Percentiles rank a stretch among this genome's conserved stretches.
Evolutionary conservation across 306 rosid species (phyloP).

Genomic region (Prunus campanulata): DNA sequence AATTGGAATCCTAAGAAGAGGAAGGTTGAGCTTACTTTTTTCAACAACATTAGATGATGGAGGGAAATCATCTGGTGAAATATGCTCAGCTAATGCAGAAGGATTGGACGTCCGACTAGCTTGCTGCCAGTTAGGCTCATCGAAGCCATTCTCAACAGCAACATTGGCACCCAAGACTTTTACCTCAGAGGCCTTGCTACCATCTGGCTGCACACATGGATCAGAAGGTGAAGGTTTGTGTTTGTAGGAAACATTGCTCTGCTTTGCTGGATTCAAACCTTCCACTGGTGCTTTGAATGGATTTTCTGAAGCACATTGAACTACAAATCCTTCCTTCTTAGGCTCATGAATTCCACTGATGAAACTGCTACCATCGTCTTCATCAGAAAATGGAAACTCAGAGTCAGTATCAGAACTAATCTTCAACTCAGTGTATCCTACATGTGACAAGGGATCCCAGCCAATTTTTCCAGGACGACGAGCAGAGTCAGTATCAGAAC

Average conservation of each 20-base stretch:
- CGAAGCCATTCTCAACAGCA: conserved; percentile 21
- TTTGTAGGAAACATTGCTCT: conserved; percentile 15
- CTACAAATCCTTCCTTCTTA: conserved; percentile 18
- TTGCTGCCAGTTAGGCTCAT: conserved; percentile 36
- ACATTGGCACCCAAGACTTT: conserved; percentile 25
- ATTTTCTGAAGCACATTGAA: conserved; percentile 27
- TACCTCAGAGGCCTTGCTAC: conserved; percentile 24
- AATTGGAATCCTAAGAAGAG: conserved; percentile 26
- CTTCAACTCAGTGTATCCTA: conserved; percentile 54
- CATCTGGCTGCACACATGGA: conserved; percentile 35
- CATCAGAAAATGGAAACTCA: conserved; percentile 56
- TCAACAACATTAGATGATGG: conserved; percentile 26
- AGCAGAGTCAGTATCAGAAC: conserved; percentile 69
- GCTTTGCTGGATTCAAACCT: conserved; percentile 32
- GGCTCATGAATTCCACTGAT: conserved; percentile 30
- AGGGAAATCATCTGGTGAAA: conserved; percentile 40
- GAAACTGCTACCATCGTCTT: conserved; percentile 38
- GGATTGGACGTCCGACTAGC: conserved; percentile 27
- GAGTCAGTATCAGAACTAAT: conserved; percentile 69
- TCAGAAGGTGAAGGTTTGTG: conserved; percentile 36
- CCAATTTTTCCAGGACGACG: conserved; percentile 17
- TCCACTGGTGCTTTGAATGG: conserved; percentile 20
- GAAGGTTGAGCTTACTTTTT: conserved; percentile 22
- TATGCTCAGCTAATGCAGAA: conserved; percentile 44
- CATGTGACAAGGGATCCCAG: conserved; percentile 36